phyloP scores from a whole-genome alignment of 441 rosid genomes.

The Croton setiger region DNA sequence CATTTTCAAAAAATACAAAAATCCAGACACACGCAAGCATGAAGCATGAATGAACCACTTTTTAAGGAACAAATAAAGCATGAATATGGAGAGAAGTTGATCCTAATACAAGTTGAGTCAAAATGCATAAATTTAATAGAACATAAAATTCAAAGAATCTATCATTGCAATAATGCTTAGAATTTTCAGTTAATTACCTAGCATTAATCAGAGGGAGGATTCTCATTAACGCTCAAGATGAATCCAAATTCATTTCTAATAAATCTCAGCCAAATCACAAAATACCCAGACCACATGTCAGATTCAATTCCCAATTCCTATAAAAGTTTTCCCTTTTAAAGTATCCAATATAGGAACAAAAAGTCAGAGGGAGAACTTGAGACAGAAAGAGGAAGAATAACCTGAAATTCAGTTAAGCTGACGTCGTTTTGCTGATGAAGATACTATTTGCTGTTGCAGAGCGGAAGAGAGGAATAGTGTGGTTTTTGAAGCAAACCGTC shows the following conservation, averaged over 20 bases:
- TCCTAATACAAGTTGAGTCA: background rate
- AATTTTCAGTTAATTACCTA: slow-evolving; percentile 4
- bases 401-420: slow-evolving; percentile 13
- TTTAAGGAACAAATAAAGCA: background rate
- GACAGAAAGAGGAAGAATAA: background rate
- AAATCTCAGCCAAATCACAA: slow-evolving; percentile 5
- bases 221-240: slow-evolving; percentile 9
- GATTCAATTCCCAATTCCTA: background rate
- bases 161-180: background rate
- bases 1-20: background rate
- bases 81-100: background rate
- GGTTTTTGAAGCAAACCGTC: background rate
- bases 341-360: background rate
- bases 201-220: slow-evolving; percentile 7
- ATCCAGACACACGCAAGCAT: background rate
- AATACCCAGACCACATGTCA: slow-evolving; percentile 12
- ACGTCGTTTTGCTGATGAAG: background rate
- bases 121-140: background rate
- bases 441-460: background rate
- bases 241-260: background rate
- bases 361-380: background rate
- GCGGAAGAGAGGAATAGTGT: background rate
- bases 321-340: background rate
- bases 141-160: background rate
- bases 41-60: background rate